Conservation (phyloP, 169 alveolate genomes). For the Besnoitia besnoiti region DNA sequence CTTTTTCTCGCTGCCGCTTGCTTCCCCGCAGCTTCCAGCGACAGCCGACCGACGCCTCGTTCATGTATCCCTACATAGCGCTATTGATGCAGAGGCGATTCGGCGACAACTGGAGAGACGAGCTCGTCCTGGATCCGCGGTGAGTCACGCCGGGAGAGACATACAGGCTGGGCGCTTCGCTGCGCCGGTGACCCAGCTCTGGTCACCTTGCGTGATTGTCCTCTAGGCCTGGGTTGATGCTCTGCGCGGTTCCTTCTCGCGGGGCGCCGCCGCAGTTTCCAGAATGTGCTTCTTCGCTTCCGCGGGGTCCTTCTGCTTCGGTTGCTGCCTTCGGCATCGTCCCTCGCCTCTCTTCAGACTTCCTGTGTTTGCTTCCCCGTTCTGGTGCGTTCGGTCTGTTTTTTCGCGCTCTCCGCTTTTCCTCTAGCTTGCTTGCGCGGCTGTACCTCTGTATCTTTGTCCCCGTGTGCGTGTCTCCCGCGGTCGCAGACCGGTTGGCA, state of each 20-base stretch:
- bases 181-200: no score
- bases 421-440: no score
- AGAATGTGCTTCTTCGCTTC: not conserved
- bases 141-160: not conserved
- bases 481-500: constrained; percentile 9
- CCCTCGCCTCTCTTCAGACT: not conserved
- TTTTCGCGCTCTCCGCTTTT: no score
- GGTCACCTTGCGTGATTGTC: no score
- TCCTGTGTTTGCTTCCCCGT: not conserved
- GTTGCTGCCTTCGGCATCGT: not conserved
- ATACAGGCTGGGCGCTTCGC: no score
- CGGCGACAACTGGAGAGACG: constrained; percentile 31
- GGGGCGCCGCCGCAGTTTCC: no score
- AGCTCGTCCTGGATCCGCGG: not conserved
- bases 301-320: not conserved
- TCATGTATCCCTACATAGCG: not conserved
- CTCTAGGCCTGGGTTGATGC: no score
- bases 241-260: no score
- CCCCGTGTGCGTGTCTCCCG: no score
- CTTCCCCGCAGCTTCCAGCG: not conserved
- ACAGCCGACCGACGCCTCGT: not conserved
- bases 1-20: not conserved
- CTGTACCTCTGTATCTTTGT: no score
- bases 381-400: not conserved
- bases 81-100: not conserved